Percentiles rank a stretch among this genome's conserved stretches.
Evolutionary conservation across 169 alveolate genomes (phyloP).

Genomic region (Cryptosporidium ubiquitum): DNA sequence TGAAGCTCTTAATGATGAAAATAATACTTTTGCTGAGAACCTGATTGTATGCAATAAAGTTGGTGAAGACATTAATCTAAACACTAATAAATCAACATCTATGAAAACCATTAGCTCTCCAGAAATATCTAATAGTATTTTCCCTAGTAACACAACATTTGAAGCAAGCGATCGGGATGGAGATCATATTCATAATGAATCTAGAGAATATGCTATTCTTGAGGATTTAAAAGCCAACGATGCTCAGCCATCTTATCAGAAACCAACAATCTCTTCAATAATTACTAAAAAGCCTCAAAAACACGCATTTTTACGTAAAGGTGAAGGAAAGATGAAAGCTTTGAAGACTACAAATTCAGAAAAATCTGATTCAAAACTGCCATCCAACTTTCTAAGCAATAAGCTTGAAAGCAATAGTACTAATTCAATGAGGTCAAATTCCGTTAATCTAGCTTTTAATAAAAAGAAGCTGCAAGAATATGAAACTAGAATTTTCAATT

Average conservation of each 20-base stretch:
- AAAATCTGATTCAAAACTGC: constrained; percentile 14
- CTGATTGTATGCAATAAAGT: not conserved
- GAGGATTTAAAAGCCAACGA: not conserved
- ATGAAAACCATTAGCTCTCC: not conserved
- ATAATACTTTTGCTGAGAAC: not conserved
- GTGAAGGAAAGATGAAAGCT: constrained; percentile 40
- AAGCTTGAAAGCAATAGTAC: constrained; percentile 3
- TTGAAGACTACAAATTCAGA: not conserved
- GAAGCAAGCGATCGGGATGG: constrained; percentile 31
- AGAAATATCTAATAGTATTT: not conserved
- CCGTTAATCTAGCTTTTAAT: not conserved
- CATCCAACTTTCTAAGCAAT: not conserved
- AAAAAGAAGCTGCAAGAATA: constrained; percentile 22
- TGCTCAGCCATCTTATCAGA: constrained; percentile 30
- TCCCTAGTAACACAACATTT: constrained; percentile 42
- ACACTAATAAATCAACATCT: not conserved
- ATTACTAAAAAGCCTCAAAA: not conserved
- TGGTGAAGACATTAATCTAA: not conserved
- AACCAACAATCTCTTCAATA: constrained; percentile 46
- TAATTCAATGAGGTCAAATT: not conserved
- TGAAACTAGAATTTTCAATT: constrained; percentile 6
- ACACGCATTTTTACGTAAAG: constrained; percentile 52
- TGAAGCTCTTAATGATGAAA: not conserved
- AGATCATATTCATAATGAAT: not conserved
- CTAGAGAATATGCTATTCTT: not conserved